These are phyloP conservation scores for Volvariella surrecta DNA, from an alignment of 1,284 basidiomycete genomes.

Conservation along the genomic window DNA sequence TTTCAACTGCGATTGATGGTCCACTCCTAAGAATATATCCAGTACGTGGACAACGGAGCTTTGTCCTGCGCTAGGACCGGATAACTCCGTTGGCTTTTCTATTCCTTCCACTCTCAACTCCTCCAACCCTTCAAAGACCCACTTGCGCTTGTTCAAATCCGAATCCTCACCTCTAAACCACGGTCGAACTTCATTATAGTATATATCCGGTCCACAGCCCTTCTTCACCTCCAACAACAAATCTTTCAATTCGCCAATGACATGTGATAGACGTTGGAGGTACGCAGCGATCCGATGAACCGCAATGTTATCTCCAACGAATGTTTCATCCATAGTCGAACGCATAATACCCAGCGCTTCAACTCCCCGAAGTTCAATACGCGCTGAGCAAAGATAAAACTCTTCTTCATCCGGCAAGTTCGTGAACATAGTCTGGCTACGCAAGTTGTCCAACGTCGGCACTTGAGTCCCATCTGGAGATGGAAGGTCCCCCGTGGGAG, in stretches of 20 bases:
- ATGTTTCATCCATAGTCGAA: conserved; percentile 84
- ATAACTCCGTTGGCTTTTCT: conserved; percentile 54
- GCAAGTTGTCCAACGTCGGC: conserved; percentile 50
- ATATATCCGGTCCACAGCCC: conserved; percentile 72
- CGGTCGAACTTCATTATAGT: conserved; percentile 84
- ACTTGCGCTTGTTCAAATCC: conserved; percentile 47
- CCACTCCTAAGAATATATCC: conserved; percentile 87
- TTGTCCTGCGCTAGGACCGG: conserved; percentile 91
- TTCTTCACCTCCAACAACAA: conserved; percentile 63
- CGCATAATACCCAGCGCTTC: conserved; percentile 84
- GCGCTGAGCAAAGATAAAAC: conserved; percentile 86
- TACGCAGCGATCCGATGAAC: conserved; percentile 66
- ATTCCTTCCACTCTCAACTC: conserved; percentile 34
- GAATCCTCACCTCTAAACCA: conserved; percentile 91
- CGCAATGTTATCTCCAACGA: conserved; percentile 77
- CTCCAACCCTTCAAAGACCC: conserved; percentile 79
- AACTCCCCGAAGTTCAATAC: conserved; percentile 87
- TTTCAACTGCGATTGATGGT: conserved; percentile 44
- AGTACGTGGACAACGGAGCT: conserved; percentile 86
- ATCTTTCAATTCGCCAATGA: conserved; percentile 60
- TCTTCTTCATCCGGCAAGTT: conserved; percentile 77
- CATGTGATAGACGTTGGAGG: conserved; percentile 54
- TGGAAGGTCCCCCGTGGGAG: neutral
- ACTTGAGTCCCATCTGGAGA: conserved; percentile 10
- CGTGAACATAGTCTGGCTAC: conserved; percentile 70